These are phyloP conservation scores for Vaucheria bursata DNA, from an alignment of 352 stramenopile genomes.

Conservation along the genomic window DNA sequence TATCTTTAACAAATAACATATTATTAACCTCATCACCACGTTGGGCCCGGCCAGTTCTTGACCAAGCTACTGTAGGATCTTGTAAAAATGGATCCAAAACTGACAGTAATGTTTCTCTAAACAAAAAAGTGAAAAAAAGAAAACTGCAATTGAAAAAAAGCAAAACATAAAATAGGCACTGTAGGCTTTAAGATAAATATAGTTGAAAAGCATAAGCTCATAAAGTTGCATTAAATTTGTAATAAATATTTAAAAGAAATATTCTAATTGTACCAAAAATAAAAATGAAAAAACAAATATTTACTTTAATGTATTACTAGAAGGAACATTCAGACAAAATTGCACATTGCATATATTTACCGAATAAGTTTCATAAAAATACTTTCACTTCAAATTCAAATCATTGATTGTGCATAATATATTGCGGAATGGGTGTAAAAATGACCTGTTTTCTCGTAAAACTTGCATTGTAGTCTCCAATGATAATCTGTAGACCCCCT, in stretches of 20 bases:
- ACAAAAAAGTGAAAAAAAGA: too few relatives aligned
- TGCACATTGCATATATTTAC: too few relatives aligned
- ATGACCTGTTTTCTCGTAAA: slow-evolving; percentile 82
- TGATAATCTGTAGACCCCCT: slow-evolving; percentile 46
- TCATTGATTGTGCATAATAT: too few relatives aligned
- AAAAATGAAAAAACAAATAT: background rate
- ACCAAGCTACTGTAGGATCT: slow-evolving; percentile 83
- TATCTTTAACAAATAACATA: too few relatives aligned
- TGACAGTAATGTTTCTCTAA: slow-evolving; percentile 84
- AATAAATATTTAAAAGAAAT: background rate
- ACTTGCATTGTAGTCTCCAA: slow-evolving; percentile 60
- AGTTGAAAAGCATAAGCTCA: background rate
- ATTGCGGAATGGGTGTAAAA: too few relatives aligned
- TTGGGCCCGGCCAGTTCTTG: slow-evolving; percentile 41
- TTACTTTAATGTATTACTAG: background rate
- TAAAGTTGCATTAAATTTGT: background rate
- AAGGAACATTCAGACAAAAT: background rate
- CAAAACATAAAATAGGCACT: background rate
- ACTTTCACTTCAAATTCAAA: too few relatives aligned
- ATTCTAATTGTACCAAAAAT: background rate
- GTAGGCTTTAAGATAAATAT: background rate
- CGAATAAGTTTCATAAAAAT: too few relatives aligned
- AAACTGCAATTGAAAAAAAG: too few relatives aligned
- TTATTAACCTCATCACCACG: slow-evolving; percentile 36
- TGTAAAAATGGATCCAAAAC: slow-evolving; percentile 97